Evolutionary conservation across 352 stramenopile species (phyloP), one percentile per base, ranked within the genome.

Genomic region (Globisporangium takayamanum): DNA sequence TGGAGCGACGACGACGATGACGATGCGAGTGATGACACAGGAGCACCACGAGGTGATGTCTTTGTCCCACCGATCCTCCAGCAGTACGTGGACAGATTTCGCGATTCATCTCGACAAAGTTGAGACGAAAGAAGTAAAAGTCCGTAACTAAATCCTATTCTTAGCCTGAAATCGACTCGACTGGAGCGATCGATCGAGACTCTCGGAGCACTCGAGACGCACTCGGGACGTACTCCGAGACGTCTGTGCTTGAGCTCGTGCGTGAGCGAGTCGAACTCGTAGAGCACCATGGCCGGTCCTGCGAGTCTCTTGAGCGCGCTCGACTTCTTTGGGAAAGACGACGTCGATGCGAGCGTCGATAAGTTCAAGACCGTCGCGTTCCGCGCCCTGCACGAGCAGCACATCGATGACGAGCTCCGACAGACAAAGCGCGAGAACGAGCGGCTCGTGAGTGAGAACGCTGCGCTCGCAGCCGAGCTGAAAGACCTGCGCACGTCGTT

Each of bases 31-130:
- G 26, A 53, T 6, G 62, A 67, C 1, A 33, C 28, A 33, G 22
- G 22, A 22, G 28, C 28, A 5, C 28, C 28, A 5, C 56, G 1
- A 20, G 74, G 45, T 58, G 63, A 49, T n/a, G 46, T 59, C 2
- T 91, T 91, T 60, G 62, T 88, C 18, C 81, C 81, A 12, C 81
- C 78, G 0, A 91, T 91, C 64, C 67, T 91, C 30, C 75, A 70
- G 18, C 54, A 77, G 57, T 64, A 79, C 5, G 33, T 7, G 0
- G 33, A 39, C 33, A 39, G 33, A 39, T 3, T 39, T 39, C 5
- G 33, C 33, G 33, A 39, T 0, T 39, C 2, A 5, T 12, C 33
- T 39, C 33, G 7, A 39, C 33, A 39, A 7, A 39, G 33, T 39
- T 39, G 33, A 39, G 8, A 12, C 33, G 33, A 39, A 39, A 39